Conservation (phyloP, 495 filamentous ascomycete genomes). For the Apiosordaria backusii region DNA sequence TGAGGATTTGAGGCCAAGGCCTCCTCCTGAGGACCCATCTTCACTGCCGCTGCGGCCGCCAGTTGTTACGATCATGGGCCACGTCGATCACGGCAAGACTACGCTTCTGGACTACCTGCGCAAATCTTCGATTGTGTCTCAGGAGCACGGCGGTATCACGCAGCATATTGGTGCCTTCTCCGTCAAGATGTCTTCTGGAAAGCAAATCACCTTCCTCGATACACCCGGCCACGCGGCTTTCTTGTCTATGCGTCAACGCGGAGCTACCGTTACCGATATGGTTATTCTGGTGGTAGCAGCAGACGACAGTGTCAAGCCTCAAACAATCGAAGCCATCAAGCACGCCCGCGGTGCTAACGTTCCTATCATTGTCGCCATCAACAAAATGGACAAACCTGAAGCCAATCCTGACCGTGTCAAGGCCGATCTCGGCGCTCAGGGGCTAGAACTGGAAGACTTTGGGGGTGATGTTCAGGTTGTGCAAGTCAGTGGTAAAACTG, state of each 20-base stretch:
- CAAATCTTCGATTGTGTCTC: conserved; percentile 82
- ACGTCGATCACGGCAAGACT: conserved; percentile 98
- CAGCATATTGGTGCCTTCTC: conserved; percentile 99
- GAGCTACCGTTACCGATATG: conserved; percentile 95
- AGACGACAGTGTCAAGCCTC: conserved; percentile 96
- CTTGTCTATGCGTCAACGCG: conserved; percentile 89
- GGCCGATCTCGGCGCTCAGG: conserved; percentile 76
- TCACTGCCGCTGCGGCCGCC: conserved; percentile 73
- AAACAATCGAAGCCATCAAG: conserved; percentile 94
- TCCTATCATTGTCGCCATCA: conserved; percentile 97
- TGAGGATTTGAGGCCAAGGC: conserved; percentile 70
- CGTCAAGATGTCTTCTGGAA: conserved; percentile 77
- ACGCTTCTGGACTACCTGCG: conserved; percentile 93
- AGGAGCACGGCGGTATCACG: conserved; percentile 95
- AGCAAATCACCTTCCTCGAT: conserved; percentile 92
- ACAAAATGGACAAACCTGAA: conserved; percentile 89
- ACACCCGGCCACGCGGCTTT: conserved; percentile 97
- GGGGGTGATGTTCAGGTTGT: conserved; percentile 94
- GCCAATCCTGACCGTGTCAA: conserved; percentile 79
- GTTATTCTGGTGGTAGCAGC: conserved; percentile 94
- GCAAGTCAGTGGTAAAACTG: conserved; percentile 87
- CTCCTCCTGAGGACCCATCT: conserved; percentile 67
- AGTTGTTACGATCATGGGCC: conserved; percentile 99
- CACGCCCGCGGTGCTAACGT: conserved; percentile 88
- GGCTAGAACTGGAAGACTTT: conserved; percentile 89